A percentile compares a stretch with the other conserved stretches of the same genome.
Conservation (phyloP, 2,329 filamentous ascomycete species). For the Sclerotiophoma versabilis region DNA sequence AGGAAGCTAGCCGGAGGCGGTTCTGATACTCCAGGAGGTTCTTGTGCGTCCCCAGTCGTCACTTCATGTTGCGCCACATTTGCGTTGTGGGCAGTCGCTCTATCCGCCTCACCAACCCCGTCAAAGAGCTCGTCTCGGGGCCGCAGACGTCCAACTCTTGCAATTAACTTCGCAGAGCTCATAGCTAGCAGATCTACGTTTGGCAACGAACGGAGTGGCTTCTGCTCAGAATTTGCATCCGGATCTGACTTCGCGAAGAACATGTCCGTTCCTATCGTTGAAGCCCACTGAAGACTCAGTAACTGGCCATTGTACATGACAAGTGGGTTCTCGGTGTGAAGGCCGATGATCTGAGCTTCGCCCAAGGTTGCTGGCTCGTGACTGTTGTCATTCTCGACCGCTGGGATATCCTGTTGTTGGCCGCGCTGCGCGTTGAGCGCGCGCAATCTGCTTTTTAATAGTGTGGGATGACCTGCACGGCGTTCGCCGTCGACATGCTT, state of each 20-base stretch:
- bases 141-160: constrained; percentile 66
- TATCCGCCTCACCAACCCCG: constrained; percentile 14
- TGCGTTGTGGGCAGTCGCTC: constrained; percentile 2
- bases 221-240: constrained; percentile 29
- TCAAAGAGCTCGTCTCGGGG: constrained; percentile 41
- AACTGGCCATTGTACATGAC: constrained; percentile 80
- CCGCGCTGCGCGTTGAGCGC: constrained; percentile 35
- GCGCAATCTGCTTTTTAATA: constrained; percentile 40
- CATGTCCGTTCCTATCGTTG: constrained; percentile 83
- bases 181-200: constrained; percentile 74
- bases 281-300: constrained; percentile 81
- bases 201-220: constrained; percentile 59
- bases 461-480: constrained; percentile 32
- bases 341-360: constrained; percentile 79
- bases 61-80: background rate
- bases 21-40: constrained; percentile 5
- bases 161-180: constrained; percentile 73
- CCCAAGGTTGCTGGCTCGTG: constrained; percentile 35
- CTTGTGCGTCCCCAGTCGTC: background rate
- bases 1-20: constrained; percentile 49
- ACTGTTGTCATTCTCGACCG: constrained; percentile 15
- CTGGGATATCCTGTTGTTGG: constrained; percentile 18
- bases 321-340: constrained; percentile 78
- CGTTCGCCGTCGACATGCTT: constrained; percentile 25
- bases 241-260: constrained; percentile 63